These are phyloP conservation scores for Arctostaphylos glauca DNA, from an alignment of 148 eudicot species.

Conservation along the genomic window DNA sequence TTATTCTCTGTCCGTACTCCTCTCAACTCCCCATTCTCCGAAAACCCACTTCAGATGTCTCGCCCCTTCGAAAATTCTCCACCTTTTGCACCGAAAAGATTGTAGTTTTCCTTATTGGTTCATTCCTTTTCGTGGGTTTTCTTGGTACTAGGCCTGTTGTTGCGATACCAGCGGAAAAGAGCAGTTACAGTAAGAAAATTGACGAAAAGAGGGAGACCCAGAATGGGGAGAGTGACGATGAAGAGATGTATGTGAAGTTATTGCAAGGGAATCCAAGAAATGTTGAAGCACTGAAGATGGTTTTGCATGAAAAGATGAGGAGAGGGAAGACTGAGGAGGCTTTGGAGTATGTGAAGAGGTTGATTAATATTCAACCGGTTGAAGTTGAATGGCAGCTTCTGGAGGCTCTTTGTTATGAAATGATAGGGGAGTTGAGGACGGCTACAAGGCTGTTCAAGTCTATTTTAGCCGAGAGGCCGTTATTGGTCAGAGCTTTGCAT, in stretches of 20 bases:
- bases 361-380: constrained; percentile 67
- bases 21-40: not conserved
- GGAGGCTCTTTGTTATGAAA: constrained; percentile 91
- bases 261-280: constrained; percentile 62
- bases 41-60: constrained; percentile 19
- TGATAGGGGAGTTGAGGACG: constrained; percentile 63
- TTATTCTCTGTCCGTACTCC: not conserved
- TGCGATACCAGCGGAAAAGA: constrained; percentile 35
- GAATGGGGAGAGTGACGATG: constrained; percentile 38
- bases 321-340: constrained; percentile 69
- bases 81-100: constrained; percentile 33
- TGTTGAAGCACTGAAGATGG: constrained; percentile 65
- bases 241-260: constrained; percentile 60
- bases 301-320: constrained; percentile 68
- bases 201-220: constrained; percentile 30
- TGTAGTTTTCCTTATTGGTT: constrained; percentile 55
- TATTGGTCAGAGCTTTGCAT: constrained; percentile 89
- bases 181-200: constrained; percentile 22
- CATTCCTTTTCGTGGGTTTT: constrained; percentile 55
- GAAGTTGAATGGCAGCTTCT: constrained; percentile 90
- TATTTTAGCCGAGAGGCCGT: constrained; percentile 61
- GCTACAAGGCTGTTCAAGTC: constrained; percentile 70
- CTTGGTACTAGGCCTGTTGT: constrained; percentile 31
- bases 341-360: constrained; percentile 64
- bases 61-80: constrained; percentile 22